Base-by-base conservation (phyloP, 1,139 yeast species). In the Eremothecium gossypii region DNA sequence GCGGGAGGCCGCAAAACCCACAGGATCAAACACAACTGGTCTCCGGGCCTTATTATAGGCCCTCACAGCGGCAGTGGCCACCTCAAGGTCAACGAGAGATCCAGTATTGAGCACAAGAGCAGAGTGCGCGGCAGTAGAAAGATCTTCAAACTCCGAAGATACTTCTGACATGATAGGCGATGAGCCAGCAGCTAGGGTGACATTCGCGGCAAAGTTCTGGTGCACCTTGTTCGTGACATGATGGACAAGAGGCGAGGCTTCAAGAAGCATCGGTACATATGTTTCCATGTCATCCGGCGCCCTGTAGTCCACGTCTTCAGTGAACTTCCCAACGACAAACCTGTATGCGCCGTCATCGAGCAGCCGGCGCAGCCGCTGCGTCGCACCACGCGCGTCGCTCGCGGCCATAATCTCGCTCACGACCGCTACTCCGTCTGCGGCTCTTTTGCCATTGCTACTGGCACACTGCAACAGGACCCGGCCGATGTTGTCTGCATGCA, bases 141-240 rank as follows among this genome's bases (percentile, higher is more conserved):
- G 70, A 28, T 83, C 93, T 8, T 61, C 73, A 52, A 73, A 86
- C 57, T 89, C 96, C 1, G 68, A 74, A 0, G 69, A 53, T 37
- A 79, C 69, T 54, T 85, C 95, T n/a, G 94, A 81, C 96, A 89
- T 89, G 20, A 85, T 79, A 2, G 97, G 96, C 2, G 94, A 80
- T 0, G 83, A 93, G 2, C 95, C 95, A 23, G 81, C 65, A 0
- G 96, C 87, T 42, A 89, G 66, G 0, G 93, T 78, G n/a, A 85
- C 83, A 55, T 89, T 87, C 27, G 97, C 96, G 49, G 87, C 81
- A 57, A 85, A 79, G 57, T 85, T 82, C 57, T 85, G 84, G 33
- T 83, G 96, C n/a, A 89, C 96, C 44, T 75, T 74, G 57, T 89
- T 89, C 31, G 96, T 87, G 48, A 89, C 80, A 53, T 87, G 95